A percentile compares a stretch with the other conserved stretches of the same genome.
phyloP scores from a whole-genome alignment of 2,329 filamentous ascomycete genomes.

The Knoxdaviesia capensis region DNA sequence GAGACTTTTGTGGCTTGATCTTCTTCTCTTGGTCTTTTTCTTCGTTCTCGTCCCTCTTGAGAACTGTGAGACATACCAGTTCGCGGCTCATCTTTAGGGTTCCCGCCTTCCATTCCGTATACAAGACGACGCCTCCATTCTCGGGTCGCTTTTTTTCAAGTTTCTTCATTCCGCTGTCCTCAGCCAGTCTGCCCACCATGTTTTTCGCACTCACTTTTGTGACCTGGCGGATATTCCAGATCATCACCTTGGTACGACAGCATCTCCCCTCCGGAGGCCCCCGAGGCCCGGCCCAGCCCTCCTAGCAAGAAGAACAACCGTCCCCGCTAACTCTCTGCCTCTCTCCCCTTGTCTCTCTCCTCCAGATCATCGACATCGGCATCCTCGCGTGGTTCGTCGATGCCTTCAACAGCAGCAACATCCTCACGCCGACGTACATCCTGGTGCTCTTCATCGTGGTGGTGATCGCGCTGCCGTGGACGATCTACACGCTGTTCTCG shows the following conservation, averaged over 20 bases:
- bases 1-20: too few species aligned
- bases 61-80: too few species aligned
- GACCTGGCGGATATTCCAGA: conserved; percentile 40
- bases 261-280: background rate
- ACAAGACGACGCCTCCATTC: too few species aligned
- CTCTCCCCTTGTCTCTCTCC: background rate
- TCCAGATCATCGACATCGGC: conserved; percentile 41
- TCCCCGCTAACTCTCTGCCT: conserved; percentile 2
- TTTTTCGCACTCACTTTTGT: conserved; percentile 42
- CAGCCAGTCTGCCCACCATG: conserved; percentile 22
- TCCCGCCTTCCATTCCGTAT: too few species aligned
- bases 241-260: conserved; percentile 36
- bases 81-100: too few species aligned
- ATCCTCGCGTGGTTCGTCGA: conserved; percentile 49
- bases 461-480: conserved; percentile 41
- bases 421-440: conserved; percentile 39
- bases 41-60: too few species aligned
- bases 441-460: conserved; percentile 49
- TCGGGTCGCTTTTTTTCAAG: background rate
- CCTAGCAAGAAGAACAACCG: background rate
- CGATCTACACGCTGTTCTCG: conserved; percentile 42
- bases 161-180: background rate
- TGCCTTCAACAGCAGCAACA: conserved; percentile 33
- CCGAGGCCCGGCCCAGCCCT: background rate
- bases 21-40: too few species aligned